Conservation (phyloP, 306 rosid genomes). For the Dryas alaskensis region DNA sequence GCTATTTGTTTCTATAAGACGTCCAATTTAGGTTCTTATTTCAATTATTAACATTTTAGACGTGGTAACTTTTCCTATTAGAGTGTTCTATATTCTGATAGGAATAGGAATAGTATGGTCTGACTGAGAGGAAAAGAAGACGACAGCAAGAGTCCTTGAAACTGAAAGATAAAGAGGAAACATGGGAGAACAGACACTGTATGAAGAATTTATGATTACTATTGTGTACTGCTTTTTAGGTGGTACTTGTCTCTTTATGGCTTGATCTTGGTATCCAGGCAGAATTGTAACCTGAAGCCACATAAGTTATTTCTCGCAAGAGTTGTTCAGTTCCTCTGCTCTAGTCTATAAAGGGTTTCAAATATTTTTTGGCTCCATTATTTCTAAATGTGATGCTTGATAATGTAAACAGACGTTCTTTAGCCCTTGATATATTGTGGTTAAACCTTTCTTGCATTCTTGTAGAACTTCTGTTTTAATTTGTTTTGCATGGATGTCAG, state of each 20-base stretch:
- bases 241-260: not conserved
- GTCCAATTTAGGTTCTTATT: not conserved
- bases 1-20: not conserved
- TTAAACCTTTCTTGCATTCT: not conserved
- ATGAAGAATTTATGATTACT: not conserved
- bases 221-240: not conserved
- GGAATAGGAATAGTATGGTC: not conserved
- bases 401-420: not conserved
- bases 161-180: not conserved
- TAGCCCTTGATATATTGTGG: not conserved
- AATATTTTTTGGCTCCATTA: not conserved
- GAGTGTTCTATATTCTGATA: no score
- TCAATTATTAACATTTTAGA: not conserved
- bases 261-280: not conserved
- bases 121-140: not conserved
- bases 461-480: not conserved
- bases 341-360: not conserved
- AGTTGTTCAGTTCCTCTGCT: not conserved
- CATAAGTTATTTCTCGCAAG: not conserved
- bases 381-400: not conserved
- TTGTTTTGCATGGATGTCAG: not conserved
- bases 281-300: not conserved
- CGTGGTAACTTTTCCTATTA: not conserved
- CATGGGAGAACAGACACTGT: not conserved
- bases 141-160: no score